Evolutionary conservation across 371 early-diverging fungal genomes (phyloP), one percentile per base, ranked within the genome.

Genomic region (Thermomucor indicae-seudaticae): DNA sequence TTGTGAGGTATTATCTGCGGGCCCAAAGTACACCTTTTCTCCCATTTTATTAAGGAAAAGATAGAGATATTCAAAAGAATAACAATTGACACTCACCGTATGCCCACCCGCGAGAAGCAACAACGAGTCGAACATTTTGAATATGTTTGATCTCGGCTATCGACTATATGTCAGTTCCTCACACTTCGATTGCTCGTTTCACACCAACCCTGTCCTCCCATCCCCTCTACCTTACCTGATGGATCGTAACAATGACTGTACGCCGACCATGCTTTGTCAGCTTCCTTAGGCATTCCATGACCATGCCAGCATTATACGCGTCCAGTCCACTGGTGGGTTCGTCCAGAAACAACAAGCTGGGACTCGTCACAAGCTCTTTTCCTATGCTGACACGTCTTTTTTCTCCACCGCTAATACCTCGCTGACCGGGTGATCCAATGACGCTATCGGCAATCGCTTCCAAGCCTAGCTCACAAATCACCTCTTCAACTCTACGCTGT

Each of bases 321-420:
- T 98, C 99, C 20, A 98, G 66, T 0, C 95, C 94, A 3, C 88
- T 85, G 0, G 95, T 95, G 0, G 95, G 93, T 59, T 95, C 95
- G 59, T 89, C 93, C 54, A 93, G 68, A 68, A 91, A 95, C 49
- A 93, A 59, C 20, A 91, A 84, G 24, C 84, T 80, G 1, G 94
- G 94, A 2, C 83, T 84, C 0, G 91, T 88, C 6, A 93, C 88
- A 25, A 92, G 67, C 51, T 92, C 95, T 40, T 87, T 86, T 10
- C 93, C 98, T 52, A 98, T 95, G 22, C 91, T 88, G 0, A 95
- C 92, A 35, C 97, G 81, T 45, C 95, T 79, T 68, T 91, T 93
- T 65, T 98, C 96, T 11, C 97, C 98, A 0, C 96, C 96, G 49
- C 89, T 88, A 42, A 96, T 93, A 4, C 93, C 92, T 10, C 90